These are phyloP conservation scores for Trapa incisa DNA, from an alignment of 345 rosid genomes.

Conservation along the genomic window DNA sequence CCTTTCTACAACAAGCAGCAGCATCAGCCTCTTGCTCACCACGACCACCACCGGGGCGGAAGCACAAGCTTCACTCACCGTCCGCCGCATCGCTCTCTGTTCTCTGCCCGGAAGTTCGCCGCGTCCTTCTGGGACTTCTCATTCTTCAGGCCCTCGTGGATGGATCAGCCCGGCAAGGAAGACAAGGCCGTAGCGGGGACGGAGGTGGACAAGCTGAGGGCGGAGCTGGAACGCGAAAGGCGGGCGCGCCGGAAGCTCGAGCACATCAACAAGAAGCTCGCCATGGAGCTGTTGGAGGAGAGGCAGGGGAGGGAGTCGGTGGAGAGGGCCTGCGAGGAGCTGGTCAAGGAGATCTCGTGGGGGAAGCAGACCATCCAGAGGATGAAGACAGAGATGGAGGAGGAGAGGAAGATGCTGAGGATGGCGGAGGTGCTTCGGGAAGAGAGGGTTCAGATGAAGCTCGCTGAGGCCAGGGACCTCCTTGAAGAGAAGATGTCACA, in stretches of 20 bases:
- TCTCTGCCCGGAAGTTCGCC: constrained; percentile 24
- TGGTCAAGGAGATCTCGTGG: constrained; percentile 37
- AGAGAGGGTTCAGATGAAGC: constrained; percentile 87
- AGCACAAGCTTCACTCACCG: not conserved
- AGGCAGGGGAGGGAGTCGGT: constrained; percentile 47
- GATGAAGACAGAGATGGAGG: constrained; percentile 52
- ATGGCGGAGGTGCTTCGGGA: constrained; percentile 72
- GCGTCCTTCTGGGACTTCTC: constrained; percentile 60
- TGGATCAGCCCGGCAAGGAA: not conserved
- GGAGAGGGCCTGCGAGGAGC: constrained; percentile 49
- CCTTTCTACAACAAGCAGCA: constrained; percentile 38
- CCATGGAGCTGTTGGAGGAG: constrained; percentile 48
- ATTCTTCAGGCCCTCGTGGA: constrained; percentile 25
- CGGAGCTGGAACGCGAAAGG: constrained; percentile 56
- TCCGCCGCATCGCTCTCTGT: constrained; percentile 8
- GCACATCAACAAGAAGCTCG: constrained; percentile 44
- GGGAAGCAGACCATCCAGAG: constrained; percentile 40
- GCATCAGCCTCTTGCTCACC: not conserved
- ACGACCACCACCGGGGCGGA: too few species aligned
- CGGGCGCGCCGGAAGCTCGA: constrained; percentile 52
- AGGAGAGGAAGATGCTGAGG: constrained; percentile 67
- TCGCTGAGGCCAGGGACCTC: constrained; percentile 59
- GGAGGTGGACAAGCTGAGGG: constrained; percentile 53
- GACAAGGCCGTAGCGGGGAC: constrained; percentile 34
- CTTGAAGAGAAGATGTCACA: constrained; percentile 59